These are phyloP conservation scores for Calonectria pteridis DNA, from an alignment of 2,329 filamentous ascomycete genomes.

Conservation along the genomic window DNA sequence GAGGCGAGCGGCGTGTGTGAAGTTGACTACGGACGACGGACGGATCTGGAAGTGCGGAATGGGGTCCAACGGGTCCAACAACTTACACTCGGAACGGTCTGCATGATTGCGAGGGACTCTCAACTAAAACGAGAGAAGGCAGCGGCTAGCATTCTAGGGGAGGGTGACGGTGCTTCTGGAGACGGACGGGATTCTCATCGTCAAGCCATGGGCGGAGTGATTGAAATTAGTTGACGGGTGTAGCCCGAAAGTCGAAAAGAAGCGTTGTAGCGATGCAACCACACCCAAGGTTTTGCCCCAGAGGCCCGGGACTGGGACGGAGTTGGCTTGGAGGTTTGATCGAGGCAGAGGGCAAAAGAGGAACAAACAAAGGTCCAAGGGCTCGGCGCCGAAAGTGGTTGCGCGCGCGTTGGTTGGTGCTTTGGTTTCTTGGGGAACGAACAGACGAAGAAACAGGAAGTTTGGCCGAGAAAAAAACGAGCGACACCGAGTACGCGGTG, in stretches of 20 bases:
- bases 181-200: conserved; percentile 46
- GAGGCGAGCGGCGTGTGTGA: conserved; percentile 25
- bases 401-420: conserved; percentile 14
- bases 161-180: conserved; percentile 44
- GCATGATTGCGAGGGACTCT: conserved; percentile 61
- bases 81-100: conserved; percentile 66
- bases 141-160: conserved; percentile 52
- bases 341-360: neutral
- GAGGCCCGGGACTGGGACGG: conserved; percentile 6
- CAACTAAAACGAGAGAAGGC: conserved; percentile 54
- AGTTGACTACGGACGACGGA: conserved; percentile 26
- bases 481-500: conserved; percentile 34
- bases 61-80: conserved; percentile 37
- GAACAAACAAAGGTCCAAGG: conserved; percentile 15
- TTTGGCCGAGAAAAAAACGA: conserved; percentile 13
- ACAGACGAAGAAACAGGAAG: neutral
- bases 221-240: conserved; percentile 31
- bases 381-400: conserved; percentile 4
- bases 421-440: conserved; percentile 14
- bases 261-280: conserved; percentile 22
- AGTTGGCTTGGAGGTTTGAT: neutral
- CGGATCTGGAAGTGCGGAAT: conserved; percentile 21
- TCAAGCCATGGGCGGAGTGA: conserved; percentile 43
- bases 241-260: conserved; percentile 18
- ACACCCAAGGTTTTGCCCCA: conserved; percentile 20